These are phyloP conservation scores for Apiospora koreana DNA, from an alignment of 2,329 filamentous ascomycete species.

Conservation along the genomic window DNA sequence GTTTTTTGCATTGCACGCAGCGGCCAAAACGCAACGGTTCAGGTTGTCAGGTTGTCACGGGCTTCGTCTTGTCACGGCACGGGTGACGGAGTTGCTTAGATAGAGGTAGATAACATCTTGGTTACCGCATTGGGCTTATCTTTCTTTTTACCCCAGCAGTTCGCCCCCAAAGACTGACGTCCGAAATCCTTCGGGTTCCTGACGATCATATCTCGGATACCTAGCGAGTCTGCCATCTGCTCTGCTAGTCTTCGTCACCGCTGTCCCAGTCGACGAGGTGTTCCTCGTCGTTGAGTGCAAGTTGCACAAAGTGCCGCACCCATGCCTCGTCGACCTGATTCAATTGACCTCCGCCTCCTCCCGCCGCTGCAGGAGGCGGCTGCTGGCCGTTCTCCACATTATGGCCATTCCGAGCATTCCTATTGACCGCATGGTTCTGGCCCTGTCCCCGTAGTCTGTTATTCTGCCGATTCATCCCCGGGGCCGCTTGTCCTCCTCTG, in stretches of 20 bases:
- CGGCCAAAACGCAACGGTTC: slow-evolving; percentile 5
- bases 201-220: background rate
- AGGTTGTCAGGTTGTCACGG: slow-evolving; percentile 7
- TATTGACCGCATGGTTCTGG: slow-evolving; percentile 22
- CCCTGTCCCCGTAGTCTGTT: slow-evolving; percentile 28
- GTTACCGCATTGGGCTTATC: background rate
- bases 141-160: background rate
- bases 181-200: background rate
- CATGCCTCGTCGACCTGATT: slow-evolving; percentile 50
- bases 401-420: slow-evolving; percentile 24
- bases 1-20: background rate
- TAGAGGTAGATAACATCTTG: slow-evolving; percentile 4
- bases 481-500: slow-evolving; percentile 23
- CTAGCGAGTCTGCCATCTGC: no score
- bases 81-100: background rate
- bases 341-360: slow-evolving; percentile 33
- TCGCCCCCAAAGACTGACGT: background rate
- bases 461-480: slow-evolving; percentile 26
- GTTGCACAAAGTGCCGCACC: slow-evolving; percentile 55
- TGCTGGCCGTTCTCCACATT: slow-evolving; percentile 23
- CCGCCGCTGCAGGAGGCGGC: slow-evolving; percentile 13
- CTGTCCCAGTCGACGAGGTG: slow-evolving; percentile 46
- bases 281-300: slow-evolving; percentile 55
- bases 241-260: slow-evolving; percentile 32
- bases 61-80: background rate